Evolutionary conservation across 1,284 basidiomycete genomes (phyloP).

Genomic region (Fomitopsis betulina): DNA sequence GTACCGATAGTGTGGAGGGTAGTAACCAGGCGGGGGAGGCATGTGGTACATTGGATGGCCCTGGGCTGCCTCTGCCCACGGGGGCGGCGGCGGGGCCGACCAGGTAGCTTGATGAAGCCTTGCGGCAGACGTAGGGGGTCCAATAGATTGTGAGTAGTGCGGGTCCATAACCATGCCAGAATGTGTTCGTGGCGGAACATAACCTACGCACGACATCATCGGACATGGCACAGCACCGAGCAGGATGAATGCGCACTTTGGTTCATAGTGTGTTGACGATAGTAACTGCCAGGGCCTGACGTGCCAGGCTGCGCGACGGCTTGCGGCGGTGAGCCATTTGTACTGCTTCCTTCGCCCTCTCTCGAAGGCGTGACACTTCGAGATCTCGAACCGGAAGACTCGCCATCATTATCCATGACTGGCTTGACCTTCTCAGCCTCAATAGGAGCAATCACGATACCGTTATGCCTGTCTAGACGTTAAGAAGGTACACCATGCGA

Average conservation of each 20-base stretch:
- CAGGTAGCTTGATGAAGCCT: constrained; percentile 38
- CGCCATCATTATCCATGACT: constrained; percentile 31
- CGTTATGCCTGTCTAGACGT: constrained; percentile 48
- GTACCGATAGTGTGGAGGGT: not conserved
- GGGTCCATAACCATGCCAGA: constrained; percentile 28
- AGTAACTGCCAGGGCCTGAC: constrained; percentile 43
- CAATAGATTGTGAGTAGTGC: constrained; percentile 34
- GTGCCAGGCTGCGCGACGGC: constrained; percentile 22
- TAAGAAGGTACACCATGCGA: not conserved
- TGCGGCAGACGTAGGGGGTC: constrained; percentile 49
- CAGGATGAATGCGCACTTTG: constrained; percentile 23
- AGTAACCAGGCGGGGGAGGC: constrained; percentile 11
- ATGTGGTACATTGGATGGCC: constrained; percentile 5
- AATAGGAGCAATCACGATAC: constrained; percentile 54
- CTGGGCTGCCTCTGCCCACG: constrained; percentile 26
- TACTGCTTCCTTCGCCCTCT: constrained; percentile 34
- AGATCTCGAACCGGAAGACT: constrained; percentile 40
- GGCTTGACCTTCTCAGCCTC: constrained; percentile 26
- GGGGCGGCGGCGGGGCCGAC: constrained; percentile 25
- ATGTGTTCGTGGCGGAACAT: constrained; percentile 17
- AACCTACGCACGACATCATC: constrained; percentile 8
- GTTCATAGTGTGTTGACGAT: constrained; percentile 53
- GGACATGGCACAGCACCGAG: not conserved
- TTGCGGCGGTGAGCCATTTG: constrained; percentile 26
- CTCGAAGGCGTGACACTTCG: constrained; percentile 43